Conservation (phyloP, 108 stramenopile species). For the Conticribra guillardii region DNA sequence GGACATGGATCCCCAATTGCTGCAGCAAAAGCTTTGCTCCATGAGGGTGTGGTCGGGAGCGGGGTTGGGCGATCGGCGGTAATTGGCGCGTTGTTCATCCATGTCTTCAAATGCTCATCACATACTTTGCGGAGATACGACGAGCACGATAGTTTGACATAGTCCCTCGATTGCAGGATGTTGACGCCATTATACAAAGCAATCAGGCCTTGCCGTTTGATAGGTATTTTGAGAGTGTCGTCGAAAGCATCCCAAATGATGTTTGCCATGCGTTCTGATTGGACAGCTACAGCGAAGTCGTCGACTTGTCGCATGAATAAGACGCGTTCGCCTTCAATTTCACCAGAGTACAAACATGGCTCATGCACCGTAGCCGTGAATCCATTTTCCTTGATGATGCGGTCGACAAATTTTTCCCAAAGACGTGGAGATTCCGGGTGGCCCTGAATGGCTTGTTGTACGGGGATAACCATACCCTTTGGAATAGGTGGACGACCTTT, state of each 20-base stretch:
- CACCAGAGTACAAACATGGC: no score
- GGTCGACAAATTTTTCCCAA: constrained; percentile 12
- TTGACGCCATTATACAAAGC: constrained; percentile 44
- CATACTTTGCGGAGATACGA: no score
- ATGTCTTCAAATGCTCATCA: no score
- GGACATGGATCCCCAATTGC: constrained; percentile 6
- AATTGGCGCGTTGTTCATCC: no score
- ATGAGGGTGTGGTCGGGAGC: no score
- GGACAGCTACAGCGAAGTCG: neutral
- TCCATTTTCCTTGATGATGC: constrained; percentile 8
- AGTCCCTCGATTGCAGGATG: constrained; percentile 30
- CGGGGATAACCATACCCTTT: constrained; percentile 1
- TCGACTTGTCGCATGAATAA: constrained; percentile 16
- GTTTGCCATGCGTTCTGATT: neutral
- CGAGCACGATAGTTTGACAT: no score
- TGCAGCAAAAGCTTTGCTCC: no score
- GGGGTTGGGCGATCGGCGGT: no score
- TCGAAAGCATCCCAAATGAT: constrained; percentile 6
- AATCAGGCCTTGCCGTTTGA: constrained; percentile 37
- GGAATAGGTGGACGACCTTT: constrained; percentile 1
- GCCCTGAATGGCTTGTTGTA: constrained; percentile 14
- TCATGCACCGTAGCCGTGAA: constrained; percentile 10
- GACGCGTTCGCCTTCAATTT: constrained; percentile 8
- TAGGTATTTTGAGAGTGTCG: constrained; percentile 7
- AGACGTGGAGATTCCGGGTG: no score